Conservation (phyloP, 2,329 filamentous ascomycete species). For the Ophiostoma piceae region DNA sequence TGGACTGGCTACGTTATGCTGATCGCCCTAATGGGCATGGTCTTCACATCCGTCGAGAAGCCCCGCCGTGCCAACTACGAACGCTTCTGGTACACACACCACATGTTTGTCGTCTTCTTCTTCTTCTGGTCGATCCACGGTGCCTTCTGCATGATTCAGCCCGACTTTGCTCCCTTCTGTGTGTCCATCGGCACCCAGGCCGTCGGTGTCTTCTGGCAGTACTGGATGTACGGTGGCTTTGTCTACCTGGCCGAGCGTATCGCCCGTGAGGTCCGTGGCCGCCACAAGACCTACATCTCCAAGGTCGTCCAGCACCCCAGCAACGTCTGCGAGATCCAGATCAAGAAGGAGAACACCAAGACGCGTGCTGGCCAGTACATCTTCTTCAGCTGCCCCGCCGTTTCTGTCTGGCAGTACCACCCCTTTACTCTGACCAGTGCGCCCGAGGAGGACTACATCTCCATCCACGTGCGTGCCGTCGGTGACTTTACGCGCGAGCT, state of each 20-base stretch:
- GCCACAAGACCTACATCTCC: slow-evolving; percentile 78
- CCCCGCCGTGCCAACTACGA: slow-evolving; percentile 76
- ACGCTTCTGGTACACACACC: slow-evolving; percentile 86
- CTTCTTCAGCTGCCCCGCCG: slow-evolving; percentile 79
- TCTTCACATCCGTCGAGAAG: slow-evolving; percentile 70
- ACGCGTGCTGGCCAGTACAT: slow-evolving; percentile 81
- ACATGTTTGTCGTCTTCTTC: slow-evolving; percentile 84
- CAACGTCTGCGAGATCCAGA: slow-evolving; percentile 85
- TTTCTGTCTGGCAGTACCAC: slow-evolving; percentile 84
- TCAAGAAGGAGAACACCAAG: slow-evolving; percentile 84
- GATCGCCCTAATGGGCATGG: slow-evolving; percentile 70
- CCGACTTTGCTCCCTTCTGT: slow-evolving; percentile 75
- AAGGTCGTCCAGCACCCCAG: slow-evolving; percentile 87
- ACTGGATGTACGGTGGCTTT: slow-evolving; percentile 79
- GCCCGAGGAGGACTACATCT: slow-evolving; percentile 86
- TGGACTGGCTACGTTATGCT: slow-evolving; percentile 88
- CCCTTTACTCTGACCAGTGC: slow-evolving; percentile 82
- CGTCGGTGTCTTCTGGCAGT: slow-evolving; percentile 80
- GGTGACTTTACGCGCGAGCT: slow-evolving; percentile 73
- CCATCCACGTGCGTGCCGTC: slow-evolving; percentile 76
- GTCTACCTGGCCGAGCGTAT: slow-evolving; percentile 75
- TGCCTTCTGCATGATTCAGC: slow-evolving; percentile 85
- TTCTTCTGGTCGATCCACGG: slow-evolving; percentile 88
- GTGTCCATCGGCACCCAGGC: slow-evolving; percentile 59
- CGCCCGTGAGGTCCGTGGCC: slow-evolving; percentile 70